These are phyloP conservation scores for Chloranthus sessilifolius DNA, from an alignment of 164 flowering plant species.

Conservation along the genomic window DNA sequence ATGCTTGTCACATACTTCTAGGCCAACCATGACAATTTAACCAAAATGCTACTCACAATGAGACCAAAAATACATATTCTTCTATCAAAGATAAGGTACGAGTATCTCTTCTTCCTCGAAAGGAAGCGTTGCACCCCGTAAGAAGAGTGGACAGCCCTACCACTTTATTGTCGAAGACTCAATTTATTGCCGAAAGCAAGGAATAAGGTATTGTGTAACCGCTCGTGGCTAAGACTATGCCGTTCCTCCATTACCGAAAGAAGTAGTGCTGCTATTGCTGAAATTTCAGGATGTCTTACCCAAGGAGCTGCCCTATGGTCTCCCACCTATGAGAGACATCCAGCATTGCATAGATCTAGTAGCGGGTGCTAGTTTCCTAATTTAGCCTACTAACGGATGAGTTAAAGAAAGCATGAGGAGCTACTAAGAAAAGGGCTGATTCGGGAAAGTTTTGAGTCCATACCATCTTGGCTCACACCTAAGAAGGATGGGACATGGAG, in stretches of 20 bases:
- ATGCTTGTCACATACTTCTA: background rate
- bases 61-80: background rate
- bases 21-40: background rate
- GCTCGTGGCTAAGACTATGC: too few species aligned
- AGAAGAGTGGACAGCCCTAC: too few species aligned
- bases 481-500: slow-evolving; percentile 5
- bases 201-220: too few species aligned
- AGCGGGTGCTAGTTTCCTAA: background rate
- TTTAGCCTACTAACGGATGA: background rate
- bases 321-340: background rate
- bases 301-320: background rate
- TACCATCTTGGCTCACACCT: background rate
- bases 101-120: background rate
- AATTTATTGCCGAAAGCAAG: too few species aligned
- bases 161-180: too few species aligned
- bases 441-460: background rate
- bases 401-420: background rate
- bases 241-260: too few species aligned
- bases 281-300: background rate
- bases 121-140: too few species aligned
- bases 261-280: background rate
- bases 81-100: background rate
- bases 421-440: background rate
- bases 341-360: background rate
- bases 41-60: background rate